Evolutionary conservation across 257 asterid genomes (phyloP), one percentile per base, ranked within the genome.

Genomic region (Hygrophila difformis): DNA sequence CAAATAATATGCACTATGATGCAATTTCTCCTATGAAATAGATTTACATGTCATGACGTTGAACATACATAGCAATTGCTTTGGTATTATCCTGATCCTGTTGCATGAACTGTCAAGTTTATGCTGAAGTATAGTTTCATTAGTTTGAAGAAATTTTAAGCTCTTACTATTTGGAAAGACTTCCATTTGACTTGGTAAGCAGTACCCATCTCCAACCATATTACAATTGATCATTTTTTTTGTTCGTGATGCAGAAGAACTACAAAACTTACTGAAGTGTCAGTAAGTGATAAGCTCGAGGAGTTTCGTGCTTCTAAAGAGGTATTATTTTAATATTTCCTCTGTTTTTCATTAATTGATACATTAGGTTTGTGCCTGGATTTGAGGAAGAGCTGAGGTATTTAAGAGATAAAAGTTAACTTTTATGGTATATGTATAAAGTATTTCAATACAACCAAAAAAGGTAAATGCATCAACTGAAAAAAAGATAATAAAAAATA

Each of bases 281-380:
- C 92, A 51, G 96, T 70, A 26, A 85, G 98, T 67, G 92, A 85
- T 73, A 85, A 86, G 71, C 82, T 89, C 10, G 94, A 89, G 79
- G 88, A 70, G 66, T 89, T 89, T 56, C 98, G 98, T 49, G 88
- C 98, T 14, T 71, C 94, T 47, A 89, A 89, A 74, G 93, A 82
- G 98, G 98, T 85, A 85, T 39, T 60, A 20, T 12, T 29, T 34
- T 54, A 55, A 42, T 40, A 55, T 35, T 5, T 43, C 12, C 48
- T 15, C 8, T 26, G 31, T n/a, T n/a, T n/a, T n/a, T n/a, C n/a
- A n/a, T n/a, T n/a, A n/a, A n/a, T n/a, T n/a, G n/a, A n/a, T n/a
- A n/a, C n/a, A n/a, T n/a, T n/a, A n/a, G n/a, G n/a, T n/a, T n/a
- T n/a, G n/a, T n/a, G n/a, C n/a, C n/a, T n/a, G n/a, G n/a, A n/a